Percentiles rank a stretch among this genome's conserved stretches.
These are phyloP conservation scores for Mycena citricolor DNA, from an alignment of 1,284 basidiomycete species.

Conservation along the genomic window DNA sequence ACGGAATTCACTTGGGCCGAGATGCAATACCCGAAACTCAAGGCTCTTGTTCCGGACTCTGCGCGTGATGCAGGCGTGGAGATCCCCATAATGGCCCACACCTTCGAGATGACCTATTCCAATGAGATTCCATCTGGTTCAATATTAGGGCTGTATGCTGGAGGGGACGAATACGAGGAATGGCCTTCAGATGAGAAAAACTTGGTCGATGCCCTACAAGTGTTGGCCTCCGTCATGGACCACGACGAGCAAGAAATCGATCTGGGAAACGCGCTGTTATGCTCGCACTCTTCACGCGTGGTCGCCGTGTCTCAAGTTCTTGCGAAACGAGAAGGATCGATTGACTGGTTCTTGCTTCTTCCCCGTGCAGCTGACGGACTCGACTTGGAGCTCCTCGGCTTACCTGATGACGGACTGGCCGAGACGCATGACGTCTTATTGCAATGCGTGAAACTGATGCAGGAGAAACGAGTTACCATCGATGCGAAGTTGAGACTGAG, in stretches of 20 bases:
- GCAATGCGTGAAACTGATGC: conserved; percentile 40
- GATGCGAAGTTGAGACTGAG: conserved; percentile 37
- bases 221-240: conserved; percentile 32
- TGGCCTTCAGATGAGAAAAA: conserved; percentile 43
- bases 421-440: conserved; percentile 38
- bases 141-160: conserved; percentile 4
- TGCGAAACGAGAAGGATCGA: conserved; percentile 22
- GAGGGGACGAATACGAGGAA: conserved; percentile 27
- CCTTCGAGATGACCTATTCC: conserved; percentile 24
- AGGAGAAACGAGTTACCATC: conserved; percentile 36
- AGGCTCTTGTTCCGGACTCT: conserved; percentile 36
- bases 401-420: not conserved
- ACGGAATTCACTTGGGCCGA: not conserved
- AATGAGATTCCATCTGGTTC: conserved; percentile 9
- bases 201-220: conserved; percentile 36
- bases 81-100: conserved; percentile 22
- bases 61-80: too few species aligned
- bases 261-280: conserved; percentile 29
- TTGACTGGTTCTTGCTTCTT: conserved; percentile 38
- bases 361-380: conserved; percentile 34
- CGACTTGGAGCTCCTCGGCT: conserved; percentile 20
- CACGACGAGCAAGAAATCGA: conserved; percentile 28
- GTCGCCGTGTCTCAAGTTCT: conserved; percentile 27
- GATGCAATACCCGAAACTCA: conserved; percentile 35
- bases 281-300: conserved; percentile 27